These are phyloP conservation scores for Phytopythium aichiense DNA, from an alignment of 352 stramenopile genomes.

Conservation along the genomic window DNA sequence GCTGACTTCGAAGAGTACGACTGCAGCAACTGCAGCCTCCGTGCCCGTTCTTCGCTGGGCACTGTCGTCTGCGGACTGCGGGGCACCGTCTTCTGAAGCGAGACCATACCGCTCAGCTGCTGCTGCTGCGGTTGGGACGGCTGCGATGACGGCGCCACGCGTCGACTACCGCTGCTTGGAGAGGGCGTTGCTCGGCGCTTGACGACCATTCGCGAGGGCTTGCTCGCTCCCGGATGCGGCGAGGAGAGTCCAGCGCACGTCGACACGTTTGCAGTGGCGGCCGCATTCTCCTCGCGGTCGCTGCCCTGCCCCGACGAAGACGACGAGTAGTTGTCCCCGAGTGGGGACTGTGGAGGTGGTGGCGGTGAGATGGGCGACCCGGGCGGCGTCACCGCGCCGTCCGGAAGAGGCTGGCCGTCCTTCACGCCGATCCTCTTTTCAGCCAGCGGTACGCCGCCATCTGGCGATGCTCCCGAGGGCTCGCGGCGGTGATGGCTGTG, in stretches of 20 bases:
- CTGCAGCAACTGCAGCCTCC: not conserved
- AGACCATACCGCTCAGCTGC: conserved; percentile 2
- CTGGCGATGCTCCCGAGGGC: not conserved
- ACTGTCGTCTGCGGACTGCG: not conserved
- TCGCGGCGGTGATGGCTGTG: not conserved
- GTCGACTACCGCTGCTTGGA: conserved; percentile 14
- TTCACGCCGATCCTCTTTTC: not conserved
- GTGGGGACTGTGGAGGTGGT: conserved; percentile 18
- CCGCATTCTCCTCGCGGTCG: conserved; percentile 37
- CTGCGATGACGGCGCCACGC: conserved; percentile 19
- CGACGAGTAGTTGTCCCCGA: conserved; percentile 24
- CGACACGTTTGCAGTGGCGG: conserved; percentile 8
- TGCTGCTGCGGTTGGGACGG: not conserved
- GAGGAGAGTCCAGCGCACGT: conserved; percentile 13
- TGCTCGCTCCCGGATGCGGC: conserved; percentile 21
- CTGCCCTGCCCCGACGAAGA: conserved; percentile 42
- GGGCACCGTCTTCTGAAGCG: not conserved
- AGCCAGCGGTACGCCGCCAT: not conserved
- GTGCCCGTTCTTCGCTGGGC: not conserved
- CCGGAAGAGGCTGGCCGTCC: not conserved
- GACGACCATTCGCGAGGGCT: conserved; percentile 52
- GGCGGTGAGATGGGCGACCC: not conserved
- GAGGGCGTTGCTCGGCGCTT: conserved; percentile 35
- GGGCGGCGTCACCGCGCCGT: not conserved
- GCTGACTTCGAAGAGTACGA: not conserved